Percentiles rank a stretch among this genome's conserved stretches.
Evolutionary conservation across 129 eudicot genomes (phyloP).

Genomic region (Helichrysum umbraculigerum): DNA sequence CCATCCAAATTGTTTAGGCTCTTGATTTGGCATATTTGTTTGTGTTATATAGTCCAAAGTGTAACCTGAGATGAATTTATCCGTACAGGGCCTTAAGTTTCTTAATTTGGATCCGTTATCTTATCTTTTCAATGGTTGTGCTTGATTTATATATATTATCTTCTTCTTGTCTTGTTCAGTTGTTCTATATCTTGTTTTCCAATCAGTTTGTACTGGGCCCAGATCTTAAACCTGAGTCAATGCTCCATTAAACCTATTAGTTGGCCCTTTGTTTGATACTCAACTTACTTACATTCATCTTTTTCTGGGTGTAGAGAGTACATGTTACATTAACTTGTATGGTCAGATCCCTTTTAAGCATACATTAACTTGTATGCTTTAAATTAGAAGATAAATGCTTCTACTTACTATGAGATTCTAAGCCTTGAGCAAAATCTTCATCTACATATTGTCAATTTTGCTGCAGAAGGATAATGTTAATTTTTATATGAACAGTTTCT

Average conservation of each 20-base stretch:
- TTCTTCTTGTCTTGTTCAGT: slow-evolving; percentile 6
- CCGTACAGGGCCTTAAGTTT: not conserved
- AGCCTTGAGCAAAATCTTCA: not conserved
- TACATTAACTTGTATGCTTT: not conserved
- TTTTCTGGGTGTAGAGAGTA: not conserved
- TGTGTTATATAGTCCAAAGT: not conserved
- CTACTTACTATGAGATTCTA: not conserved
- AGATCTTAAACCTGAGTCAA: not conserved
- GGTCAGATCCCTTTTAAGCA: not conserved
- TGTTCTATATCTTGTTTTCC: slow-evolving; percentile 1
- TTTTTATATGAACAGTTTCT: not conserved
- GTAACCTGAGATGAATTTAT: not conserved
- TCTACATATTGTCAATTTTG: not conserved
- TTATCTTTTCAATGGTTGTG: slow-evolving; percentile 1
- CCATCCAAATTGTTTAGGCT: slow-evolving; percentile 1
- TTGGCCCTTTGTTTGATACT: not conserved
- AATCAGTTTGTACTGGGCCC: not conserved
- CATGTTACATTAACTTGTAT: not conserved
- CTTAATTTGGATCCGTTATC: not conserved
- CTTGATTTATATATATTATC: not conserved
- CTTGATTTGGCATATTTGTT: not conserved
- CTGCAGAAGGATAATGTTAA: not conserved
- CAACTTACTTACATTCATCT: not conserved
- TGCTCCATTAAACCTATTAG: not conserved
- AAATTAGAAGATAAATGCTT: not conserved